Base-by-base conservation (phyloP, 371 early-diverging fungal species). In the Mucor ambiguus region DNA sequence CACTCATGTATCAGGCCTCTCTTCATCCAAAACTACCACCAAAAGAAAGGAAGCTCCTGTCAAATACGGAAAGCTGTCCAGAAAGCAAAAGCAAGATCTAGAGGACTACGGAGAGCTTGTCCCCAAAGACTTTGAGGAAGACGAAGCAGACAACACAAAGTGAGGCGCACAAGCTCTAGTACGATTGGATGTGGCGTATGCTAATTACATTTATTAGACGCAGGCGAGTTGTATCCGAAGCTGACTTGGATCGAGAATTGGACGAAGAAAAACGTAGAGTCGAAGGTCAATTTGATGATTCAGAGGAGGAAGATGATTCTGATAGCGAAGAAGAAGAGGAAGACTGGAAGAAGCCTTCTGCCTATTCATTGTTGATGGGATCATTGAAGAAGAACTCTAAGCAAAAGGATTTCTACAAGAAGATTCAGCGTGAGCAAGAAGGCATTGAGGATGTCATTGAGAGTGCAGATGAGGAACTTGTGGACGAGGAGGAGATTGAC, bases 71-170 rank as follows among this genome's bases (percentile, higher is more conserved):
- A 79, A 81, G 46, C 64, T 84, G 8, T 78, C 77, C n/a, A 70
- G 85, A 64, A 78, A 79, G 64, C 81, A 83, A 65, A 79, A 81
- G 28, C 82, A 85, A 55, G 85, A 85, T 71, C 78, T 90, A 58
- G 85, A 88, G 48, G 90, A 90, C 44, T 90, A 90, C 66, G 90
- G 90, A 60, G 86, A 90, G 66, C 77, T 90, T 16, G 88, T 87
- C n/a, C 90, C 90, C 7, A 77, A 79, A 29, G 85, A 84, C 22
- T 84, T 85, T 41, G 85, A 63, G 22, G 71, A 75, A 16, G 73
- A 76, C 26, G 69, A 68, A 41, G 75, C 66, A 38, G 74, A 66
- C 24, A 43, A 33, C 11, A 32, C 58, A 44, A 73, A 73, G 67
- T 66, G 61, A 67, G 49, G 24, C 28, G 14, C 24, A 20, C 26